Conservation (phyloP, 23 red algal genomes). For the Gracilaria domingensis region DNA sequence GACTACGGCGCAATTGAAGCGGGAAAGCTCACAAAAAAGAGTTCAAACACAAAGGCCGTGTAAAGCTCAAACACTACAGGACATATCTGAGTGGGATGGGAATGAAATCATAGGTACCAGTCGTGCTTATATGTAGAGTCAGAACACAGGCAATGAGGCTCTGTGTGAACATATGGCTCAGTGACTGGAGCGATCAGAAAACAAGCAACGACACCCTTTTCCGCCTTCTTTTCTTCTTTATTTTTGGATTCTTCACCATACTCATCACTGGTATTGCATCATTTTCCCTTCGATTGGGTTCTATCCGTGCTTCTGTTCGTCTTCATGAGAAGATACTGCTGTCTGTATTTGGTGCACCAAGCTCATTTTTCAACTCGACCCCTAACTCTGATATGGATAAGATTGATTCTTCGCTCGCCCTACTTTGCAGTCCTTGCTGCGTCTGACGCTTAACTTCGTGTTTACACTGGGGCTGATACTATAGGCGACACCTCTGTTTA, state of each 20-base stretch:
- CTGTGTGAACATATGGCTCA: conserved; percentile 59
- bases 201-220: conserved; percentile 4
- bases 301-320: conserved; percentile 75
- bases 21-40: conserved; percentile 51
- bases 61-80: conserved; percentile 39
- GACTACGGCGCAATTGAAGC: conserved; percentile 50
- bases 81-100: conserved; percentile 48
- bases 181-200: conserved; percentile 56
- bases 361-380: conserved; percentile 86
- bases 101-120: conserved; percentile 21
- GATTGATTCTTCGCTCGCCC: conserved; percentile 63
- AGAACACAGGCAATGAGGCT: conserved; percentile 24
- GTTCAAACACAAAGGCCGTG: conserved; percentile 50
- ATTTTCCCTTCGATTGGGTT: conserved; percentile 60
- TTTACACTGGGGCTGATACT: conserved; percentile 67
- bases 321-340: conserved; percentile 80
- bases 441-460: conserved; percentile 28
- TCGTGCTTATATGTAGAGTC: not conserved
- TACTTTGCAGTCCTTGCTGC: conserved; percentile 57
- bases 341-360: conserved; percentile 85
- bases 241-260: conserved; percentile 42
- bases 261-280: conserved; percentile 15
- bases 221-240: conserved; percentile 50
- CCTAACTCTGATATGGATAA: conserved; percentile 87
- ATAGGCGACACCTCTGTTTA: conserved; percentile 74